Conservation (phyloP, 1,284 basidiomycete genomes). For the Porodaedalea pini region DNA sequence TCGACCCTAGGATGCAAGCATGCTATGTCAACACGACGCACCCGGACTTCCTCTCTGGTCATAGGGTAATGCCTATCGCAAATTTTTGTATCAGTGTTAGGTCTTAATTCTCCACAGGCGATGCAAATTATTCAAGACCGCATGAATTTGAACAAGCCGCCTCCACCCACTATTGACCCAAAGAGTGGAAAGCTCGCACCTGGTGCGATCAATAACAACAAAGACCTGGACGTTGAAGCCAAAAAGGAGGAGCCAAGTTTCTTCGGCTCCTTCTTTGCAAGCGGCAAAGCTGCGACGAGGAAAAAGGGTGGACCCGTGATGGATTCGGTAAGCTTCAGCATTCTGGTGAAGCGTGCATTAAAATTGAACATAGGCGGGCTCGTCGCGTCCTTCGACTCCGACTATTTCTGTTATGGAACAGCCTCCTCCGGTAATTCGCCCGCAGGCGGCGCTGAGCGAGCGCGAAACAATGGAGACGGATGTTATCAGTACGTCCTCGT, state of each 20-base stretch:
- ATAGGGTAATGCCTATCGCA: conserved; percentile 52
- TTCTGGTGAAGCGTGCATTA: conserved; percentile 4
- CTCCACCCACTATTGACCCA: conserved; percentile 56
- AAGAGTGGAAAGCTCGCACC: conserved; percentile 65
- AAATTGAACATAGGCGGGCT: conserved; percentile 11
- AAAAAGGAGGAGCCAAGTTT: conserved; percentile 91
- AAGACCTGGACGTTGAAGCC: conserved; percentile 87
- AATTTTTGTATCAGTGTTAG: conserved; percentile 5
- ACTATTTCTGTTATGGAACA: conserved; percentile 25
- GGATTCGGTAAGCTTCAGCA: conserved; percentile 60
- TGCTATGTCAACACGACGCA: conserved; percentile 99
- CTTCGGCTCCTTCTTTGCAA: conserved; percentile 92
- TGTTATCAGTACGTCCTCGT: conserved; percentile 84
- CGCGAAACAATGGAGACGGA: conserved; percentile 98
- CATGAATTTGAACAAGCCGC: conserved; percentile 75
- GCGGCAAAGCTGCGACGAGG: conserved; percentile 47
- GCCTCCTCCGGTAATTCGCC: conserved; percentile 89
- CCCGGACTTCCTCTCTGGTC: conserved; percentile 95
- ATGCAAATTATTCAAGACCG: conserved; percentile 89
- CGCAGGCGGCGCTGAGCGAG: conserved; percentile 90
- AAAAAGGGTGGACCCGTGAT: conserved; percentile 80
- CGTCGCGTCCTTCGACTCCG: conserved; percentile 16
- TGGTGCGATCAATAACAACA: conserved; percentile 81
- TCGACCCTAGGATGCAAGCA: conserved; percentile 77
- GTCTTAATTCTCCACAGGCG: conserved; percentile 48